phyloP scores from a whole-genome alignment of 768 basidiomycete species.

The Agaricus blazei region DNA sequence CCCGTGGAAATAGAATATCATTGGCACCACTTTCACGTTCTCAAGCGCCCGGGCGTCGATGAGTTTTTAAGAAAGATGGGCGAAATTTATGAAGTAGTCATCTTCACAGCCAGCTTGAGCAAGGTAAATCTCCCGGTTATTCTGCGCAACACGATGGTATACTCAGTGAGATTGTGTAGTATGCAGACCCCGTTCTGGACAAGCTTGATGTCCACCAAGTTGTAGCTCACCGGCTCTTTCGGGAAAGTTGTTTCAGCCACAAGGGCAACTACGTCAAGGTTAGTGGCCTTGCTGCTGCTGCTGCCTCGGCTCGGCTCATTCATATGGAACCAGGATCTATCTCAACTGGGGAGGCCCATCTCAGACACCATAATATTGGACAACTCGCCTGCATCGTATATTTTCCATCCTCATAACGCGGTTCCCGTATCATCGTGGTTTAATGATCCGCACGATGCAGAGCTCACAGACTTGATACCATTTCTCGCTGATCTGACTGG shows the following conservation, averaged over 20 bases:
- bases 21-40: constrained; percentile 97
- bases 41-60: constrained; percentile 97
- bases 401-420: constrained; percentile 98
- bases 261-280: constrained; percentile 99
- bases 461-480: constrained; percentile 91
- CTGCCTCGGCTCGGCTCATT: not conserved
- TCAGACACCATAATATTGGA: constrained; percentile 96
- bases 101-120: constrained; percentile 98
- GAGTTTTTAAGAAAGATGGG: constrained; percentile 97
- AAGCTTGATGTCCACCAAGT: constrained; percentile 91
- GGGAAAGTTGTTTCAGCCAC: constrained; percentile 98
- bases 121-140: constrained; percentile 56
- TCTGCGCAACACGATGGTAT: not conserved
- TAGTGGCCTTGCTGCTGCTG: not conserved
- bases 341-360: constrained; percentile 92
- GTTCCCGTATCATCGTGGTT: constrained; percentile 99
- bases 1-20: constrained; percentile 99
- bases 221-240: constrained; percentile 89
- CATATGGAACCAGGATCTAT: constrained; percentile 67
- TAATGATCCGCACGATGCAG: constrained; percentile 97
- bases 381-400: constrained; percentile 98
- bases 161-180: constrained; percentile 42
- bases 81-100: constrained; percentile 94
- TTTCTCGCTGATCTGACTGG: constrained; percentile 85
- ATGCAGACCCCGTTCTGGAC: constrained; percentile 97